Conservation (phyloP, 2,329 filamentous ascomycete genomes). For the Ascosphaera pollenicola region DNA sequence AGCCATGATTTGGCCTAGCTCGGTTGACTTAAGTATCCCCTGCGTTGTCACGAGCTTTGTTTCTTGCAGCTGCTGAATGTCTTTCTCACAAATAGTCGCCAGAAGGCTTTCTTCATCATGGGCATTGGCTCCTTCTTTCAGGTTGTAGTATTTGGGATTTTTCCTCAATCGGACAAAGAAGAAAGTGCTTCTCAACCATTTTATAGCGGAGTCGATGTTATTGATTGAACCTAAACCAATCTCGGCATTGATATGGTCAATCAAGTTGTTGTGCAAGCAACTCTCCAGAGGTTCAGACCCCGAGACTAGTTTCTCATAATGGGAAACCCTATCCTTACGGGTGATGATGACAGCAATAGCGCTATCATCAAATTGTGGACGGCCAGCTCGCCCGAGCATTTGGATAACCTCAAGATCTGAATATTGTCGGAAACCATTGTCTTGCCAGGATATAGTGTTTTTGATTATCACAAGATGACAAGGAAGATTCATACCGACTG, state of each 20-base stretch:
- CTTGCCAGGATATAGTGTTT: conserved; percentile 47
- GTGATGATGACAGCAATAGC: conserved; percentile 67
- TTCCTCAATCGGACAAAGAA: conserved; percentile 50
- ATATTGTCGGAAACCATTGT: conserved; percentile 42
- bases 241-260: conserved; percentile 70
- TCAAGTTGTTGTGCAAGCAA: conserved; percentile 52
- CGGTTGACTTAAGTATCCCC: conserved; percentile 37
- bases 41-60: conserved; percentile 31
- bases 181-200: conserved; percentile 60
- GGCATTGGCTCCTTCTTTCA: conserved; percentile 30
- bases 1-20: conserved; percentile 62
- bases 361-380: conserved; percentile 60
- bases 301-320: conserved; percentile 53
- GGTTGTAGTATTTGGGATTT: conserved; percentile 49
- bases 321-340: conserved; percentile 35
- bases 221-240: conserved; percentile 53
- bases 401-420: conserved; percentile 74
- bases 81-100: conserved; percentile 46
- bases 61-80: conserved; percentile 42
- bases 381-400: conserved; percentile 66
- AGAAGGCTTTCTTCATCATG: conserved; percentile 39
- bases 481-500: conserved; percentile 64
- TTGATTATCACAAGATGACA: conserved; percentile 70
- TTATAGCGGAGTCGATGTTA: conserved; percentile 40
- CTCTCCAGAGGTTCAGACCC: conserved; percentile 58